Evolutionary conservation across 75 land plant genomes (phyloP), one percentile per base, ranked within the genome.

Genomic region (Pinus tabuliformis): DNA sequence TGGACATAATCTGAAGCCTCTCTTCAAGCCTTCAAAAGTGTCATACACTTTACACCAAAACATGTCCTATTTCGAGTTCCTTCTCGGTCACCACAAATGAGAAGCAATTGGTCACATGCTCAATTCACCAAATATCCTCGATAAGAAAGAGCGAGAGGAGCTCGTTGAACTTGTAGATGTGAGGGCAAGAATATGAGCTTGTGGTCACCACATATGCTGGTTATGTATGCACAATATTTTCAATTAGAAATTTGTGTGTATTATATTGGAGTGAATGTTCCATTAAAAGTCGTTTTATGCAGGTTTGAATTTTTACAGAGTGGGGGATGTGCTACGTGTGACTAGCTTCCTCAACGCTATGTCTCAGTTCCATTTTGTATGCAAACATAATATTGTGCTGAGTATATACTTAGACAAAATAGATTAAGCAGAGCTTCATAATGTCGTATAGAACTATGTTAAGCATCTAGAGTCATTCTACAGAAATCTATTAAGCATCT

Each of bases 161-260:
- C 8, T 62, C 2, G 86, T 91, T 5, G 89, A 87, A 16, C 86
- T 91, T 16, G 84, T 71, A 20, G 88, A 91, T 65, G 88, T 95
- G 56, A 76, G 86, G 73, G 17, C 80, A 91, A 3, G 96, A 95
- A 56, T 93, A 95, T 76, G 98, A 95, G 83, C 91, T 95, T 56
- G 91, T 93, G 21, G 81, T 95, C 86, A 95, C 98, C 30, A 95
- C 94, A 45, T 86, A 80, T 79, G 73, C 96, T n/a, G 98, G 98
- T 37, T 3, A 0, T 37, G 3, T 37, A 37, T 5, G 39, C 5
- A 4, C 39, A 4, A 4, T 4, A 37, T 37, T 4, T 37, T 37
- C 5, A 37, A 37, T 37, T 37, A 5, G 39, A 5, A 0, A 30
- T 30, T 30, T 30, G 1, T 30, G 30, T 30, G 30, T 30, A 30